Evolutionary conservation across 2,329 filamentous ascomycete species (phyloP).

Genomic region (Trichoderma guizhouense): DNA sequence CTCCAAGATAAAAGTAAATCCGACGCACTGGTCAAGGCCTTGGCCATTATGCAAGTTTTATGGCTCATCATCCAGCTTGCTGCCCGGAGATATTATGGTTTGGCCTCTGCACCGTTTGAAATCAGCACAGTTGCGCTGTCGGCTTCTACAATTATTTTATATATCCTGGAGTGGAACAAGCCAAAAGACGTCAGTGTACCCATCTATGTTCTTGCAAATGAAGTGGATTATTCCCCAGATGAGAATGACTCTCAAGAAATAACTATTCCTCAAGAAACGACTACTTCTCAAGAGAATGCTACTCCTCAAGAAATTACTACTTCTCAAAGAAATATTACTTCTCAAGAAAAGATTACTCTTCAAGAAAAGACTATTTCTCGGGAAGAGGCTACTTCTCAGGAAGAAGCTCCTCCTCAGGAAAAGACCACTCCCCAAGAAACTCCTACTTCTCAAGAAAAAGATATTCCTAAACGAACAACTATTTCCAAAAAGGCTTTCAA

Average conservation of each 20-base stretch:
- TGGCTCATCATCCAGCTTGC: not conserved
- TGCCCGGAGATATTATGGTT: not conserved
- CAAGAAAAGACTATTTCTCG: too few species aligned
- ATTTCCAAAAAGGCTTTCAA: not conserved
- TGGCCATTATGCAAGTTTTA: not conserved
- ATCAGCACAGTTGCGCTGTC: not conserved
- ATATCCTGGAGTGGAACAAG: not conserved
- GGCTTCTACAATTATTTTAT: not conserved
- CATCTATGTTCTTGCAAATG: not conserved
- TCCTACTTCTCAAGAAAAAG: not conserved
- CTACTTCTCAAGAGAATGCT: too few species aligned
- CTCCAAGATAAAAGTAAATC: not conserved
- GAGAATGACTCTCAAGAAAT: not conserved
- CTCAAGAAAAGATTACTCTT: not conserved
- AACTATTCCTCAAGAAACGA: not conserved
- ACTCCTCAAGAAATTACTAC: too few species aligned
- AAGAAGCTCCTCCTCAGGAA: too few species aligned
- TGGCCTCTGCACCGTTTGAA: not conserved
- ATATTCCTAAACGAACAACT: too few species aligned
- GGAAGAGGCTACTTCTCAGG: too few species aligned
- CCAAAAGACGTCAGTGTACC: not conserved
- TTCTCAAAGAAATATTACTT: not conserved
- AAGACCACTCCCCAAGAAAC: too few species aligned
- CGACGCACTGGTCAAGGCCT: not conserved
- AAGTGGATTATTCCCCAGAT: accelerated